Evolutionary conservation across 2,329 filamentous ascomycete species (phyloP), one percentile per base, ranked within the genome.

Genomic region (Monilinia polystroma): DNA sequence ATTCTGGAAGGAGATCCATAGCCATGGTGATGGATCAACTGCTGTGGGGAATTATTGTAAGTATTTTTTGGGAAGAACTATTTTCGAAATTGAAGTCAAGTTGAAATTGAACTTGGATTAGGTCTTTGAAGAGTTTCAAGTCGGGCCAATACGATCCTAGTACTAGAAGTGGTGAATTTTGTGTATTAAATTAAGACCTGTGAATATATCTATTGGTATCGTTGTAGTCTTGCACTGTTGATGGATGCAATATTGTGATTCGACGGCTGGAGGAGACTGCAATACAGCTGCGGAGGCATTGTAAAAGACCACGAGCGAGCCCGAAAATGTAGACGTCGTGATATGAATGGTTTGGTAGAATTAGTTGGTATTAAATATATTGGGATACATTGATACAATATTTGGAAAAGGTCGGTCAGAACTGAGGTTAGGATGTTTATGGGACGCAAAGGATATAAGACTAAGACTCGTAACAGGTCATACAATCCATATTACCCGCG

Each of bases 1-100:
- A 70, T 35, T 73, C 71, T 29, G 70, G 70, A 26, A 73, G 68
- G 57, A 59, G 47, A 63, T 49, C 45, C 65, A 55, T 72, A 2
- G 20, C 68, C 73, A 74, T 74, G 41, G 65, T 62, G 20, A 41
- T 32, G 38, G 38, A 4, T 38, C 11, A 14, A 55, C 18, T 10
- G 35, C 7, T 38, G 20, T 23, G 53, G 35, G 20, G n/a, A 38
- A 5, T 52, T 3, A 4, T 38, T 20, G 32, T 23, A 29, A 29
- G 29, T 29, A 23, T n/a, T 12, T 41, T 41, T 56, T 23, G 20
- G 53, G 53, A 35, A 23, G 18, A 54, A 35, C 20, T 54, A 29
- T 4, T n/a, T 29, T 54, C 29, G 18, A 54, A n/a, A 18, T n/a
- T 20, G 20, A 23, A 38, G 20, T 6, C n/a, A 52, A 52, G 49